These are phyloP conservation scores for baker's yeast (Saccharomyces cerevisiae) DNA, from an alignment of 805 yeast genomes.

Conservation along the genomic window DNA sequence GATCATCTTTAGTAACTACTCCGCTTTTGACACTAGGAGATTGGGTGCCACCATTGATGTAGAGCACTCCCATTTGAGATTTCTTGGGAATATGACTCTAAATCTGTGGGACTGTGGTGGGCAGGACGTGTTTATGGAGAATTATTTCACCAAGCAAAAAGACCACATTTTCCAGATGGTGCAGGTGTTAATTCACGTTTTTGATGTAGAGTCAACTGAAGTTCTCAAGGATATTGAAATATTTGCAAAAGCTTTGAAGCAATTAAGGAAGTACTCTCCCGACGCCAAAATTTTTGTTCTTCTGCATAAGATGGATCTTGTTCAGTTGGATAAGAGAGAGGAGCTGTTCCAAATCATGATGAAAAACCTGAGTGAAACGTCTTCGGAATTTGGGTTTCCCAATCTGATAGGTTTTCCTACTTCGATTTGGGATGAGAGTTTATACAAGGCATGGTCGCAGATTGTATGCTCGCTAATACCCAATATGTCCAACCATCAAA, in stretches of 20 bases:
- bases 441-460: conserved; percentile 94
- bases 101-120: conserved; percentile 99
- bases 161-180: conserved; percentile 93
- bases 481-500: conserved; percentile 73
- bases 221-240: conserved; percentile 90
- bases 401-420: conserved; percentile 82
- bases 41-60: conserved; percentile 97
- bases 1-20: conserved; percentile 88
- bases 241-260: conserved; percentile 73
- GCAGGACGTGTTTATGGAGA: conserved; percentile 93
- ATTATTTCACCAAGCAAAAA: conserved; percentile 77
- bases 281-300: conserved; percentile 85
- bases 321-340: conserved; percentile 75
- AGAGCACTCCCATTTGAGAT: conserved; percentile 91
- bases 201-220: conserved; percentile 89
- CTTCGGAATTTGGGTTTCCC: conserved; percentile 57
- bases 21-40: conserved; percentile 92
- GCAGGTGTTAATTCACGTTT: conserved; percentile 90
- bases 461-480: conserved; percentile 94
- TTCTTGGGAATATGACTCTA: conserved; percentile 89
- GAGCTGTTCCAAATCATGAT: conserved; percentile 80
- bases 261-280: conserved; percentile 77
- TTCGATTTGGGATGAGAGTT: conserved; percentile 93
- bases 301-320: conserved; percentile 93
- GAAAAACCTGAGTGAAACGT: conserved; percentile 67